Conservation (phyloP, 768 basidiomycete genomes). For the Amanita rimosa region DNA sequence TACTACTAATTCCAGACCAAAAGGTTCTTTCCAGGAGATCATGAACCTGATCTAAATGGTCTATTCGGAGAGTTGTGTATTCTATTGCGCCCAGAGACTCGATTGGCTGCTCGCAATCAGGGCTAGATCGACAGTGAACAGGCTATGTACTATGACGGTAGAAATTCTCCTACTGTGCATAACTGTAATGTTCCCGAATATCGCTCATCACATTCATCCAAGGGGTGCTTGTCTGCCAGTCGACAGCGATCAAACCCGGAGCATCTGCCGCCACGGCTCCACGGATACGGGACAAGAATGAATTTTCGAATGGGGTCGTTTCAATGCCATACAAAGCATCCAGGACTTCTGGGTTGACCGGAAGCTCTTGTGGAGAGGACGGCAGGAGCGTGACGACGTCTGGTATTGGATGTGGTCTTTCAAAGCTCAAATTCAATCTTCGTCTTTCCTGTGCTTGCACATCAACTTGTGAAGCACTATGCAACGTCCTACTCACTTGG, state of each 20-base stretch:
- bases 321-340: constrained; percentile 43
- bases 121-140: constrained; percentile 25
- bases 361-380: constrained; percentile 13
- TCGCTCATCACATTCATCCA: constrained; percentile 75
- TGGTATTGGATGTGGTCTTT: constrained; percentile 12
- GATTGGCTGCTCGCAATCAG: constrained; percentile 33
- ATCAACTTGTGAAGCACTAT: neutral
- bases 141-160: neutral
- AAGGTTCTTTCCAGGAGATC: constrained; percentile 57
- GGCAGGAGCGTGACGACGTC: constrained; percentile 24
- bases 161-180: constrained; percentile 42
- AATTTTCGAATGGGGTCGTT: constrained; percentile 53
- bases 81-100: constrained; percentile 42
- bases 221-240: constrained; percentile 62
- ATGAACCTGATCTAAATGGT: constrained; percentile 61
- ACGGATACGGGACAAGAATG: constrained; percentile 55
- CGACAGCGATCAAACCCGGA: constrained; percentile 39
- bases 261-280: constrained; percentile 25
- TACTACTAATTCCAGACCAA: constrained; percentile 73
- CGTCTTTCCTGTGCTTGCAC: constrained; percentile 19
- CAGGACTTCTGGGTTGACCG: constrained; percentile 25
- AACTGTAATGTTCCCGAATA: constrained; percentile 49
- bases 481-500: constrained; percentile 18
- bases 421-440: constrained; percentile 12
- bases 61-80: constrained; percentile 47